Conservation (phyloP, 306 rosid genomes). For the Hylodesmum podocarpum region DNA sequence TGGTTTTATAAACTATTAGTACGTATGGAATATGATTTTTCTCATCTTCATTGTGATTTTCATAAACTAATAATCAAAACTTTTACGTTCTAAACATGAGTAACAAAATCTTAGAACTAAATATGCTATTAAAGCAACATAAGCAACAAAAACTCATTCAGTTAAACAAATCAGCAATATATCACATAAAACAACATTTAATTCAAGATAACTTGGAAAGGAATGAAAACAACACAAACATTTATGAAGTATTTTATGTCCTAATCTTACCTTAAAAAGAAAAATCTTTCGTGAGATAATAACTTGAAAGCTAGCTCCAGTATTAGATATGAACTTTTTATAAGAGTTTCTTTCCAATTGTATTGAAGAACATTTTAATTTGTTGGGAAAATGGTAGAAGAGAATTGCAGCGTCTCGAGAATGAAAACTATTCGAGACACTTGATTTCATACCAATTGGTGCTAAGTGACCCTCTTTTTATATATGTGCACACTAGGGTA, state of each 20-base stretch:
- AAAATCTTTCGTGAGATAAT: not conserved
- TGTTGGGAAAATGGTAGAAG: not conserved
- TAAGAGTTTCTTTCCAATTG: not conserved
- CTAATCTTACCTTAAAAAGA: not conserved
- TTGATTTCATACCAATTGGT: not conserved
- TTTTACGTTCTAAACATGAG: too few relatives aligned
- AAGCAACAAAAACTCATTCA: not conserved
- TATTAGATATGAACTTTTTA: not conserved
- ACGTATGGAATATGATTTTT: too few relatives aligned
- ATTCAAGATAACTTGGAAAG: not conserved
- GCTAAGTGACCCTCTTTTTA: not conserved
- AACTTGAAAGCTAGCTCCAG: not conserved
- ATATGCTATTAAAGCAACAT: not conserved
- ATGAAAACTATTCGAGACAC: not conserved
- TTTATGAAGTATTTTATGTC: not conserved
- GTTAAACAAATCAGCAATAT: not conserved
- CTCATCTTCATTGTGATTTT: too few relatives aligned
- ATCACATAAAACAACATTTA: not conserved
- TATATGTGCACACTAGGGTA: not conserved
- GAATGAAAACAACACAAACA: not conserved
- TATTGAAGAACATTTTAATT: not conserved
- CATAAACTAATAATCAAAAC: too few relatives aligned
- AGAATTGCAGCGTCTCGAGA: slow-evolving; percentile 11
- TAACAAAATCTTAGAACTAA: too few relatives aligned
- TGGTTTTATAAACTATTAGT: too few relatives aligned